Conservation (phyloP, 257 asterid species). For the Solanum chmielewskii region DNA sequence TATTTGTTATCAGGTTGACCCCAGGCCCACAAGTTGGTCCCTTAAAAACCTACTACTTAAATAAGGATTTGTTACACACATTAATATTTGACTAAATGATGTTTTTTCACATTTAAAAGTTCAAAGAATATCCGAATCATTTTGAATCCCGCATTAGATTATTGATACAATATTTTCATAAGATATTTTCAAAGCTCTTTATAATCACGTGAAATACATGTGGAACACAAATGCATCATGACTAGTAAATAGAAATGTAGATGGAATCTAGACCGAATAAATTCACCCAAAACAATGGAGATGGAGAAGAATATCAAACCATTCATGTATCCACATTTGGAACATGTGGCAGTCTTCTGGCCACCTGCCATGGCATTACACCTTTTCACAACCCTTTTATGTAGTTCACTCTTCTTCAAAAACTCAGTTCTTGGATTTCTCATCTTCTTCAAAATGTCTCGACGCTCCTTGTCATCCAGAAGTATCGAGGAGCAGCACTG, state of each 20-base stretch:
- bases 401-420: constrained; percentile 40
- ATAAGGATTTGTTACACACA: background rate
- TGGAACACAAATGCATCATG: background rate
- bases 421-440: constrained; percentile 58
- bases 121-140: background rate
- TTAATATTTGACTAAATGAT: background rate
- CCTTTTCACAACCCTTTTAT: constrained; percentile 43
- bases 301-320: constrained; percentile 34
- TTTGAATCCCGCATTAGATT: background rate
- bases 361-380: constrained; percentile 49
- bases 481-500: constrained; percentile 74
- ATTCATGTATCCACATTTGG: constrained; percentile 63
- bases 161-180: background rate
- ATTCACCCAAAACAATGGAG: background rate
- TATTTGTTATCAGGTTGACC: background rate
- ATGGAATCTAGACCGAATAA: background rate
- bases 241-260: background rate
- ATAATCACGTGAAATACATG: background rate
- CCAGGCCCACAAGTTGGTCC: background rate
- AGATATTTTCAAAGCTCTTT: background rate
- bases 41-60: background rate
- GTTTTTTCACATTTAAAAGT: background rate
- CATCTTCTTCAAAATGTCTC: constrained; percentile 44
- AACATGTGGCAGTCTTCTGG: constrained; percentile 37
- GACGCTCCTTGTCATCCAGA: constrained; percentile 48